Conservation (phyloP, 768 basidiomycete species). For the Mycena epipterygia region DNA sequence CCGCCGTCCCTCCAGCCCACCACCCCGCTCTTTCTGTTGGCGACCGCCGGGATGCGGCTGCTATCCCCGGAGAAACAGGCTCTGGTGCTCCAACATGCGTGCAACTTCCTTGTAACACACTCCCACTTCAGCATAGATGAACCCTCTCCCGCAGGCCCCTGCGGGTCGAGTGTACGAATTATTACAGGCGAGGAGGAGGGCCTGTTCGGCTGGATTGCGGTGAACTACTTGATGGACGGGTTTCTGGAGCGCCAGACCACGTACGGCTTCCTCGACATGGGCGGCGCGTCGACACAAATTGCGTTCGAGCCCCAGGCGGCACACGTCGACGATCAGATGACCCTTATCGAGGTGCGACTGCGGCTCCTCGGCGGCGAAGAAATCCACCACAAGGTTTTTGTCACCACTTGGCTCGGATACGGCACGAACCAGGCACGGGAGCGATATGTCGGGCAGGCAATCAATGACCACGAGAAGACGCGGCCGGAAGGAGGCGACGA, state of each 20-base stretch:
- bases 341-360: slow-evolving; percentile 85
- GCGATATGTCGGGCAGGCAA: slow-evolving; percentile 83
- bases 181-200: slow-evolving; percentile 99
- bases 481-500: slow-evolving; percentile 47
- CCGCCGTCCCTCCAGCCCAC: slow-evolving; percentile 87
- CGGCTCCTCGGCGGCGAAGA: slow-evolving; percentile 88
- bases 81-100: slow-evolving; percentile 80
- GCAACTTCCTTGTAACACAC: slow-evolving; percentile 78
- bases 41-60: slow-evolving; percentile 98
- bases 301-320: slow-evolving; percentile 91
- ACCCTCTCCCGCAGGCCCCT: slow-evolving; percentile 79
- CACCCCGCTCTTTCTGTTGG: slow-evolving; percentile 94
- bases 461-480: slow-evolving; percentile 67
- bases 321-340: slow-evolving; percentile 65
- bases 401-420: slow-evolving; percentile 98
- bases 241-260: slow-evolving; percentile 86
- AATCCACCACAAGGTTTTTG: slow-evolving; percentile 93
- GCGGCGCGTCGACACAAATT: slow-evolving; percentile 98
- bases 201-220: slow-evolving; percentile 98
- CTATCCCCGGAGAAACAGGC: slow-evolving; percentile 78
- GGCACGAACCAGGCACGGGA: slow-evolving; percentile 98
- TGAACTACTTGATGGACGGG: slow-evolving; percentile 99
- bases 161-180: slow-evolving; percentile 92
- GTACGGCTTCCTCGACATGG: slow-evolving; percentile 99
- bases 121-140: slow-evolving; percentile 85